These are phyloP conservation scores for Erodium texanum DNA, from an alignment of 441 rosid genomes.

Conservation along the genomic window DNA sequence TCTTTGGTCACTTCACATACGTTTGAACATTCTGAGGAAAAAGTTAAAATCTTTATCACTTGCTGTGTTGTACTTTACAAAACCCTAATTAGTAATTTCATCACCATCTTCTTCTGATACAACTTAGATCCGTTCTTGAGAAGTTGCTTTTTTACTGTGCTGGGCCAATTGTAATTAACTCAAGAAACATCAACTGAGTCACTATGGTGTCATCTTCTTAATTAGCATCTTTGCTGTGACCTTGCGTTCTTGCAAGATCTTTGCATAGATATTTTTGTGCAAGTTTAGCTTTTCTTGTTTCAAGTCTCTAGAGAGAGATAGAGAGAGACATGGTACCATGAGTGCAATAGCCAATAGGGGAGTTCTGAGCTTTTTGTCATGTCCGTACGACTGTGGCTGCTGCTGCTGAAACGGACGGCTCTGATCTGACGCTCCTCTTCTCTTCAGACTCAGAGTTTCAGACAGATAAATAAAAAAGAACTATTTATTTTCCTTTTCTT, in stretches of 20 bases:
- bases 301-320: constrained; percentile 2
- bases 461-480: constrained; percentile 12
- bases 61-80: background rate
- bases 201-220: constrained; percentile 20
- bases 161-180: background rate
- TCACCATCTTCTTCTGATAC: too few relatives aligned
- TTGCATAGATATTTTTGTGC: constrained; percentile 37
- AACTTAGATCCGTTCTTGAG: too few relatives aligned
- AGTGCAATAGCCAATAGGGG: constrained; percentile 35
- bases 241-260: constrained; percentile 35
- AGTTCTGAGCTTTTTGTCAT: constrained; percentile 25
- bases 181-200: constrained; percentile 6
- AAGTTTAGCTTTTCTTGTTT: constrained; percentile 15
- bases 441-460: constrained; percentile 24
- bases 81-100: too few relatives aligned
- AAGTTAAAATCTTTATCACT: constrained; percentile 22
- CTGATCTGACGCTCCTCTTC: constrained; percentile 21
- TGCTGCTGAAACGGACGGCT: constrained; percentile 41
- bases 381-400: constrained; percentile 25
- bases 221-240: constrained; percentile 12
- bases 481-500: too few relatives aligned
- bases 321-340: constrained; percentile 29
- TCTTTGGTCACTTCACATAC: constrained; percentile 66
- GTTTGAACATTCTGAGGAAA: constrained; percentile 11
- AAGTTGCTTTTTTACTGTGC: background rate